These are phyloP conservation scores for Bocquillonia castaneifolia DNA, from an alignment of 441 rosid genomes.

Conservation along the genomic window DNA sequence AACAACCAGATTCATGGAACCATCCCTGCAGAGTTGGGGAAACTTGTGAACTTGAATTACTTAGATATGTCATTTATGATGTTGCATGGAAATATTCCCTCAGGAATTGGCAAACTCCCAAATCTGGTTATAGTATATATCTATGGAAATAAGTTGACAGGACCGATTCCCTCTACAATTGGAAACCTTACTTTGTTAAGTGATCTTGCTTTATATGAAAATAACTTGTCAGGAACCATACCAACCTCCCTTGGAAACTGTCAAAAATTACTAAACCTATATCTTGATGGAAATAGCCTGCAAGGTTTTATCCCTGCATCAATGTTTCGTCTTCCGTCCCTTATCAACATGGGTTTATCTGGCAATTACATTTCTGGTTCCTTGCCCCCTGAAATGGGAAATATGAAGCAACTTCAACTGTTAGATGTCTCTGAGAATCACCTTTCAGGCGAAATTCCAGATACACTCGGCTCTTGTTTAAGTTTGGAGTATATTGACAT, in stretches of 20 bases:
- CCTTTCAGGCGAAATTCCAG: slow-evolving; percentile 23
- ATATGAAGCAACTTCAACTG: background rate
- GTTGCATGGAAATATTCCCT: slow-evolving; percentile 38
- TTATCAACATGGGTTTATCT: slow-evolving; percentile 12
- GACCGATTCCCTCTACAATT: slow-evolving; percentile 4
- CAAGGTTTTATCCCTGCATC: slow-evolving; percentile 14
- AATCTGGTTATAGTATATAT: background rate
- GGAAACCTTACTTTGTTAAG: slow-evolving; percentile 11
- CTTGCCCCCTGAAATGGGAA: background rate
- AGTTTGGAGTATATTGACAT: slow-evolving; percentile 4
- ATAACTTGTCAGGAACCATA: slow-evolving; percentile 20
- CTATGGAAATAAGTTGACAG: background rate
- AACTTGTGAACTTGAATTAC: slow-evolving; percentile 27
- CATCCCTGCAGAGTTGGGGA: slow-evolving; percentile 7
- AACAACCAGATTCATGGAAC: slow-evolving; percentile 3
- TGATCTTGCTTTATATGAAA: background rate
- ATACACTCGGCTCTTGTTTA: slow-evolving; percentile 13
- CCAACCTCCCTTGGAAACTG: slow-evolving; percentile 8
- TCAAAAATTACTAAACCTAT: background rate
- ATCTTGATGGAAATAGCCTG: slow-evolving; percentile 16
- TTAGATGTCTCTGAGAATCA: slow-evolving; percentile 13
- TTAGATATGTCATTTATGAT: slow-evolving; percentile 9
- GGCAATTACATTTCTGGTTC: slow-evolving; percentile 13
- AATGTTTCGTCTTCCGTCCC: background rate
- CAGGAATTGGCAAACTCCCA: slow-evolving; percentile 26